Base-by-base conservation (phyloP, 202 grass and related monocot genomes). In the Panicum hallii region DNA sequence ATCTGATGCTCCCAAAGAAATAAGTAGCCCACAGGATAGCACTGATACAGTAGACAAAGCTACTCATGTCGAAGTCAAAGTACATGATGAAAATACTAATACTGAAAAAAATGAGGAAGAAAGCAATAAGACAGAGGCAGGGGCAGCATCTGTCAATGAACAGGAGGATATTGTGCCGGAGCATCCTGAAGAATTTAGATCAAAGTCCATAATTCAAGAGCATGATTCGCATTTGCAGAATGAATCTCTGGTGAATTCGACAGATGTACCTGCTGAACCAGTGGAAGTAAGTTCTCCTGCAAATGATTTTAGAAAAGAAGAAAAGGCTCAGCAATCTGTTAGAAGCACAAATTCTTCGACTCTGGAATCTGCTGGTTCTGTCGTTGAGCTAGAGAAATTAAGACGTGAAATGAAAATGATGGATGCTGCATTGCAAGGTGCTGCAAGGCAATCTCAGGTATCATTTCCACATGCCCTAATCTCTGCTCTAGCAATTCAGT, bases 371-470 rank as follows among this genome's bases (percentile, higher is more conserved):
- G 56, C 63, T 52, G 82, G 82, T 85, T 87, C 87, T 57, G 40
- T 84, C 3, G n/a, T 52, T 79, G 93, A 97, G 86, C 49, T 94
- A 57, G 93, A 99, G 64, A 94, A 94, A 89, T 78, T 99, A 78
- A 94, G 87, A 80, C 75, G 78, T 76, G 92, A 99, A 84, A 93
- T 99, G 91, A 93, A 94, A 76, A 94, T 97, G 92, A 97, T 99
- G 97, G 97, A 99, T 80, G 90, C 93, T 90, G 97, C 97, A 92
- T 85, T 99, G 64, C 91, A 94, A 93, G 93, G 97, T 65, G 97
- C 97, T 84, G 93, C 97, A 83, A 94, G 97, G 82, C 97, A 99
- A 83, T 93, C 97, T 11, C 92, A 99, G 97, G 97, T 99, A 91
- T 83, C 57, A 69, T 90, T 68, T 81, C 55, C 11, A 48, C 70